Percentiles rank a stretch among this genome's conserved stretches.
phyloP scores from a whole-genome alignment of 495 filamentous ascomycete species.

The Neurospora sp. region DNA sequence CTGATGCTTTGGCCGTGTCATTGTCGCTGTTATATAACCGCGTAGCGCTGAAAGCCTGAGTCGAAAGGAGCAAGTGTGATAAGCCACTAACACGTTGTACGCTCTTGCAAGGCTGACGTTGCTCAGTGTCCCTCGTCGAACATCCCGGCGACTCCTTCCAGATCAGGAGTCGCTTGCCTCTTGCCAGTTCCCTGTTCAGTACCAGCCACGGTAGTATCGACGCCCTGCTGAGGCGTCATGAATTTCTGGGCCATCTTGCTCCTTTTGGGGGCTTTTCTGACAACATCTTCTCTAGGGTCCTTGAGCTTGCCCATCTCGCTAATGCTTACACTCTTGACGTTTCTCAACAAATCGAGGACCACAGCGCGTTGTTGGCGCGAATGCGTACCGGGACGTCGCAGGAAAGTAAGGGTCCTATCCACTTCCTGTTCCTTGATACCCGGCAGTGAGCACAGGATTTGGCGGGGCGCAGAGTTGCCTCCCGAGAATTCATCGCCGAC shows the following conservation, averaged over 20 bases:
- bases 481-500: constrained; percentile 19
- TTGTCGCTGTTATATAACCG: background rate
- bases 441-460: constrained; percentile 44
- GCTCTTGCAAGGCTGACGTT: background rate
- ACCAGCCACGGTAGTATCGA: background rate
- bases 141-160: constrained; percentile 35
- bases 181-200: constrained; percentile 5
- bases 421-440: constrained; percentile 47
- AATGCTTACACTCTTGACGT: constrained; percentile 79
- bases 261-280: constrained; percentile 10
- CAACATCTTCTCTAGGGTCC: constrained; percentile 21
- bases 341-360: constrained; percentile 77
- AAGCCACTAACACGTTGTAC: background rate
- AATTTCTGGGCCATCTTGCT: constrained; percentile 50
- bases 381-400: constrained; percentile 39
- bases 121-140: constrained; percentile 22
- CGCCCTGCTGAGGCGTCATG: constrained; percentile 27
- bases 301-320: constrained; percentile 83
- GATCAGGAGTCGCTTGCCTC: constrained; percentile 22
- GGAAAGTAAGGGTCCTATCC: constrained; percentile 47
- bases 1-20: background rate
- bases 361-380: constrained; percentile 69
- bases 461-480: constrained; percentile 47
- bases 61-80: background rate
- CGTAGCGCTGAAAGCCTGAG: background rate